Percentiles rank a stretch among this genome's conserved stretches.
Conservation (phyloP, 2,329 filamentous ascomycete genomes). For the Xylaria sp. region DNA sequence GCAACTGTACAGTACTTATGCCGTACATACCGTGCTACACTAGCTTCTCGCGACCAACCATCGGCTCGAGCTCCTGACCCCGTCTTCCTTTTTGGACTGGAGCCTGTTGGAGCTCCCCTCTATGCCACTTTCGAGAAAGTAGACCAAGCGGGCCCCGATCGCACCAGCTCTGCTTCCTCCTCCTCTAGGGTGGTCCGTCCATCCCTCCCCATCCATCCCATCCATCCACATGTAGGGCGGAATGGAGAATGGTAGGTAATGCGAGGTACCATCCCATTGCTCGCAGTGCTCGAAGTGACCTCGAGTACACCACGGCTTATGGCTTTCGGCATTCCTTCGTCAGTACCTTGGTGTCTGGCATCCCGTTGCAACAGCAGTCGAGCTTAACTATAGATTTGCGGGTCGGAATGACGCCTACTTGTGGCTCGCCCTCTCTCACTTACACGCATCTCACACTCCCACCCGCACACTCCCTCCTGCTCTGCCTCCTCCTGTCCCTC, state of each 20-base stretch:
- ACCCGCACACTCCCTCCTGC: constrained; percentile 25
- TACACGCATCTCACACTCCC: constrained; percentile 33
- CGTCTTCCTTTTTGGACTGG: constrained; percentile 35
- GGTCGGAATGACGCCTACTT: constrained; percentile 41
- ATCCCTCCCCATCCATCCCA: background rate
- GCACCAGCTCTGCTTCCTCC: constrained; percentile 20
- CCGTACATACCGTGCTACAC: constrained; percentile 5
- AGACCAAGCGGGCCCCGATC: constrained; percentile 38
- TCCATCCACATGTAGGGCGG: constrained; percentile 14
- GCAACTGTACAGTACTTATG: background rate
- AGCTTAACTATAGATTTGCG: constrained; percentile 34
- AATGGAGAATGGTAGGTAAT: constrained; percentile 37
- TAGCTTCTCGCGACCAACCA: constrained; percentile 34
- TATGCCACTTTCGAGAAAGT: background rate
- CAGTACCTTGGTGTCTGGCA: constrained; percentile 27
- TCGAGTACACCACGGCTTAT: constrained; percentile 33
- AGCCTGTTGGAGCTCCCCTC: constrained; percentile 30
- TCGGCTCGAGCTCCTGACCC: constrained; percentile 19
- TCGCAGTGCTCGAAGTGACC: constrained; percentile 41
- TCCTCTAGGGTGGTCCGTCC: constrained; percentile 10
- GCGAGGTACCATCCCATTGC: constrained; percentile 42
- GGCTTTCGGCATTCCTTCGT: constrained; percentile 33
- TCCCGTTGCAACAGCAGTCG: constrained; percentile 25
- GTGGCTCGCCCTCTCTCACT: constrained; percentile 27
- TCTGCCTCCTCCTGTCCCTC: constrained; percentile 9